These are phyloP conservation scores for Oehlia diaphana DNA, from an alignment of 192 early-diverging fungal species.

Conservation along the genomic window DNA sequence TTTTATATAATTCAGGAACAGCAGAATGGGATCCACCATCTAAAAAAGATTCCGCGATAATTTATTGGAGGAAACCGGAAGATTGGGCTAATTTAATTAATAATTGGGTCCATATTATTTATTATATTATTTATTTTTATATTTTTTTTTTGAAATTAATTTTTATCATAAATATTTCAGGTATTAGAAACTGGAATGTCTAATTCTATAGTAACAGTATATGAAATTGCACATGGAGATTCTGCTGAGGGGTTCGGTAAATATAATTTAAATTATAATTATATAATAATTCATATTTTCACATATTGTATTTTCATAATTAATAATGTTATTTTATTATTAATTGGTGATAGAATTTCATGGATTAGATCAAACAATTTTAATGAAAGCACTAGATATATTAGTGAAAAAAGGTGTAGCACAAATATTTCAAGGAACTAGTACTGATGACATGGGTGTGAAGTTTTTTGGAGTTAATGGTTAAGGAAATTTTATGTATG, in stretches of 20 bases:
- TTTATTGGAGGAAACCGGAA: conserved; percentile 89
- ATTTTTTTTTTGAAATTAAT: background rate
- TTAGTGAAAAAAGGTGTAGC: conserved; percentile 82
- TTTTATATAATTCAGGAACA: conserved; percentile 38
- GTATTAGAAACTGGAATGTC: conserved; percentile 68
- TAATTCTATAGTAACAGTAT: conserved; percentile 82
- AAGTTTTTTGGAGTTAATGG: conserved; percentile 67
- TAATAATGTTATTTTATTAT: background rate
- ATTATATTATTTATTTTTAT: conserved; percentile 19
- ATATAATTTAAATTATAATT: background rate
- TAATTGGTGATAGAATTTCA: conserved; percentile 70
- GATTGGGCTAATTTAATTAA: conserved; percentile 85
- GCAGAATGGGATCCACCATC: conserved; percentile 55
- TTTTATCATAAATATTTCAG: conserved; percentile 33
- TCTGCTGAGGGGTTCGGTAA: conserved; percentile 71
- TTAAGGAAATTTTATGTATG: background rate
- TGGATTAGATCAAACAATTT: conserved; percentile 64
- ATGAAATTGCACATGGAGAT: conserved; percentile 89
- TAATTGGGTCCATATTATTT: conserved; percentile 66
- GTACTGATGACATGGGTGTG: conserved; percentile 75
- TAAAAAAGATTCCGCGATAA: conserved; percentile 58
- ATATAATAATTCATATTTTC: background rate
- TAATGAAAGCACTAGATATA: conserved; percentile 78
- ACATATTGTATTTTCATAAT: background rate
- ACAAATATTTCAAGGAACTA: conserved; percentile 71